phyloP scores from a whole-genome alignment of 176 grass and related monocot species.

The Pontederia crassipes region DNA sequence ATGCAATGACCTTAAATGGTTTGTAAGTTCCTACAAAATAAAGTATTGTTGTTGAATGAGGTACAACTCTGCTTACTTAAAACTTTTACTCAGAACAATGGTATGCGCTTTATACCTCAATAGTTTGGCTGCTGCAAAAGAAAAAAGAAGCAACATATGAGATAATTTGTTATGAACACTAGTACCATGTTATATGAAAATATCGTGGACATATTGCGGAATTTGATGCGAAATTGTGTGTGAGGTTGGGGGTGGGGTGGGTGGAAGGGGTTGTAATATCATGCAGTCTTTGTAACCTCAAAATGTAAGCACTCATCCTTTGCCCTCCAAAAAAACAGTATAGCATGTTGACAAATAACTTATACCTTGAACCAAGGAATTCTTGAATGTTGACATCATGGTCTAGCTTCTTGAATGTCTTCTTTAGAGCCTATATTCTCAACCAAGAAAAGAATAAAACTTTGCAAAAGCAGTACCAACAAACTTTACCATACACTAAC shows the following conservation, averaged over 20 bases:
- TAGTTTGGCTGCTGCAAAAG: slow-evolving; percentile 46
- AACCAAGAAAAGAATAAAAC: slow-evolving; percentile 10
- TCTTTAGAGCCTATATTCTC: slow-evolving; percentile 43
- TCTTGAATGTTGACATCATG: slow-evolving; percentile 81
- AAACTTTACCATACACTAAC: not conserved
- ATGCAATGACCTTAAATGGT: slow-evolving; percentile 51
- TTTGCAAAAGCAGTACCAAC: not conserved
- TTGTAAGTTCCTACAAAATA: slow-evolving; percentile 44
- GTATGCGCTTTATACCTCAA: slow-evolving; percentile 33
- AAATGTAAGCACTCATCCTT: too few relatives aligned
- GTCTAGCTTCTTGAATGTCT: slow-evolving; percentile 84
- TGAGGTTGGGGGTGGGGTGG: too few relatives aligned
- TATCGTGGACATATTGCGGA: too few relatives aligned
- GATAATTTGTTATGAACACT: not conserved
- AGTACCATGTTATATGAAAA: too few relatives aligned
- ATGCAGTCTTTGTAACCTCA: too few relatives aligned
- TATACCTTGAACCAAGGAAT: slow-evolving; percentile 66
- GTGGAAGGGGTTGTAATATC: too few relatives aligned
- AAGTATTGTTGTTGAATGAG: not conserved
- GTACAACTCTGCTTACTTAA: not conserved
- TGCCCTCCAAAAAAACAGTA: too few relatives aligned
- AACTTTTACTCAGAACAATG: not conserved
- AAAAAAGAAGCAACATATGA: slow-evolving; percentile 20
- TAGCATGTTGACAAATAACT: slow-evolving; percentile 3
- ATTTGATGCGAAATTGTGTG: too few relatives aligned